Conservation (phyloP, 495 filamentous ascomycete genomes). For the Durotheca rogersii region DNA sequence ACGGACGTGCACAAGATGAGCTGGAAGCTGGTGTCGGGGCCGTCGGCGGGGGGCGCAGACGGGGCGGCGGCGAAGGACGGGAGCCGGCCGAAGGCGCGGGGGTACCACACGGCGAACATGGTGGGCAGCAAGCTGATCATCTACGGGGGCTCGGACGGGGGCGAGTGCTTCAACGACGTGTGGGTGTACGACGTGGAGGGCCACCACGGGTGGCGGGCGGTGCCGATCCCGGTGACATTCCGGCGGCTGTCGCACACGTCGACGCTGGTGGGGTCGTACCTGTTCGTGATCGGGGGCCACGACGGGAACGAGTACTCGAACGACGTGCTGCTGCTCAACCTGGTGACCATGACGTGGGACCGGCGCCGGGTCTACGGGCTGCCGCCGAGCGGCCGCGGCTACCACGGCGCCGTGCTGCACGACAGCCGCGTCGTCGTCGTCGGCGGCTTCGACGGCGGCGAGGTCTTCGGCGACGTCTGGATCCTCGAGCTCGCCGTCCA, state of each 20-base stretch:
- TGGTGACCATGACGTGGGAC: conserved; percentile 70
- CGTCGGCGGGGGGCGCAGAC: conserved; percentile 20
- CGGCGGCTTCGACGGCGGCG: conserved; percentile 63
- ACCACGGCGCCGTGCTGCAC: conserved; percentile 63
- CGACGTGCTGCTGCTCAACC: conserved; percentile 63
- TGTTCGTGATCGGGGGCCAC: conserved; percentile 66
- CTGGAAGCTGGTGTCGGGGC: conserved; percentile 60
- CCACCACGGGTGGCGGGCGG: conserved; percentile 51
- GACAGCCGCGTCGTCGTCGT: conserved; percentile 61
- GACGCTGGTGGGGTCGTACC: conserved; percentile 64
- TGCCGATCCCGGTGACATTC: conserved; percentile 55
- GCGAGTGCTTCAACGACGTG: conserved; percentile 67
- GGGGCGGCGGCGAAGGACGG: conserved; percentile 28
- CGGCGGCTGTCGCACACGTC: conserved; percentile 63
- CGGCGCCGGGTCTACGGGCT: conserved; percentile 61
- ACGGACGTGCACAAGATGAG: conserved; percentile 61
- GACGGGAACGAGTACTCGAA: conserved; percentile 67
- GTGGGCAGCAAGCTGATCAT: conserved; percentile 67
- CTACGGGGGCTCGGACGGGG: conserved; percentile 64
- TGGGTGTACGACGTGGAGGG: conserved; percentile 67
- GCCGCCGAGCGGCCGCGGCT: conserved; percentile 60
- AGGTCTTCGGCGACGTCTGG: conserved; percentile 64
- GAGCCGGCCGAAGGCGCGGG: conserved; percentile 57
- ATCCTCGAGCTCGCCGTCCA: conserved; percentile 64
- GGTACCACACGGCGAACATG: conserved; percentile 70